A percentile compares a stretch with the other conserved stretches of the same genome.
Conservation (phyloP, 306 rosid species). For the Sesbania bispinosa region DNA sequence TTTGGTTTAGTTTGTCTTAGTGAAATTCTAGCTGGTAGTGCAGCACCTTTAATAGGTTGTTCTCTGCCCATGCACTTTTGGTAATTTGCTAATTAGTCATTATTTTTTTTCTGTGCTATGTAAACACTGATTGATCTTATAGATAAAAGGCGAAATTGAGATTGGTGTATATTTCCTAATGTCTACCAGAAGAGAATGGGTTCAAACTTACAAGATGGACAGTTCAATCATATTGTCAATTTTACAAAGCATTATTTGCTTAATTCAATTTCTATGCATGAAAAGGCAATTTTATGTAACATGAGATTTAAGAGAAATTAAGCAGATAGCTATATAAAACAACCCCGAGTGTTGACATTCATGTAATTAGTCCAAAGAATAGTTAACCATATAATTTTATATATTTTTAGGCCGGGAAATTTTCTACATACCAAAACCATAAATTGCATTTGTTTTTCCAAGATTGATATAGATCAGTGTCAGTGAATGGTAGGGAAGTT, state of each 20-base stretch:
- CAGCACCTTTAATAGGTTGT: no score
- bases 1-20: background rate
- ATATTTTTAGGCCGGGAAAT: background rate
- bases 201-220: no score
- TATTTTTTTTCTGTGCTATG: background rate
- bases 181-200: no score
- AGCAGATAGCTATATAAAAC: conserved; percentile 6
- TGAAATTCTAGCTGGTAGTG: no score
- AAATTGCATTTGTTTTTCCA: no score
- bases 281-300: conserved; percentile 15
- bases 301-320: background rate
- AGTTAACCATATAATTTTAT: conserved; percentile 22
- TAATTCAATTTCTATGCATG: background rate
- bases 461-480: no score
- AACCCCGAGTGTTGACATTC: conserved; percentile 18
- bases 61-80: conserved; percentile 36
- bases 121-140: background rate
- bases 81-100: conserved; percentile 21
- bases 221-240: no score
- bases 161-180: background rate
- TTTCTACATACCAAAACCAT: no score
- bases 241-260: no score
- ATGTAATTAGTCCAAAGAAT: conserved; percentile 31
- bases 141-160: background rate
- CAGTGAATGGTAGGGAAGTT: no score